These are phyloP conservation scores for Talinum fruticosum DNA, from an alignment of 148 eudicot species.

Conservation along the genomic window DNA sequence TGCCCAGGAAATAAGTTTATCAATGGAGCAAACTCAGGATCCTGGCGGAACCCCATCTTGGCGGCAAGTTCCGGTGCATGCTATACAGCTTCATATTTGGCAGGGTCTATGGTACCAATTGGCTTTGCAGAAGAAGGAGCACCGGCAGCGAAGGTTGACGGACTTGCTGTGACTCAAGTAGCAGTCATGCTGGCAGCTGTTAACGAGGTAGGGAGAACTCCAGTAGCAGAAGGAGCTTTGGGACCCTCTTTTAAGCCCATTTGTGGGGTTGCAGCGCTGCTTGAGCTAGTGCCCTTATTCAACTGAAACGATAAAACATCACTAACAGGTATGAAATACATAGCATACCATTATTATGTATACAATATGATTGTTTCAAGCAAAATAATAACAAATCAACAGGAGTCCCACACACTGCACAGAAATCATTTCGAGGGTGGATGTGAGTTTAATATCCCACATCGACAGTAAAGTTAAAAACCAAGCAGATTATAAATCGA, in stretches of 20 bases:
- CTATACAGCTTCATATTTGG: slow-evolving; percentile 76
- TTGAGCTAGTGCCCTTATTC: slow-evolving; percentile 48
- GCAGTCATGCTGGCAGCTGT: slow-evolving; percentile 10
- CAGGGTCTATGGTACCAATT: slow-evolving; percentile 46
- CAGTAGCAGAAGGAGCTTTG: slow-evolving; percentile 31
- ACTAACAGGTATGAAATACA: not conserved
- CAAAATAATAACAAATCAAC: not conserved
- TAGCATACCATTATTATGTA: not conserved
- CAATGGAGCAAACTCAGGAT: slow-evolving; percentile 86
- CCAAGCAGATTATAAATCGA: no score
- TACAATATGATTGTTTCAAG: not conserved
- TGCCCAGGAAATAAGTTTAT: slow-evolving; percentile 90
- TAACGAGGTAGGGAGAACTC: slow-evolving; percentile 36
- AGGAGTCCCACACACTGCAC: not conserved
- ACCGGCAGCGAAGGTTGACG: slow-evolving; percentile 32
- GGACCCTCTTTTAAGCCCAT: slow-evolving; percentile 41
- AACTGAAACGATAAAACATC: slow-evolving; percentile 35
- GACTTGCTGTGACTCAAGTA: slow-evolving; percentile 21
- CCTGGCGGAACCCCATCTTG: slow-evolving; percentile 91
- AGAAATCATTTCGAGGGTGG: not conserved
- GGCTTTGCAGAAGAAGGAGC: slow-evolving; percentile 40
- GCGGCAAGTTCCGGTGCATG: slow-evolving; percentile 92
- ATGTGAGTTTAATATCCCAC: slow-evolving; percentile 23
- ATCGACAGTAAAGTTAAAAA: no score
- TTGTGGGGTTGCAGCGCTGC: slow-evolving; percentile 26